A percentile compares a stretch with the other conserved stretches of the same genome.
These are phyloP conservation scores for Periconia sp. DNA, from an alignment of 2,329 filamentous ascomycete species.

Conservation along the genomic window DNA sequence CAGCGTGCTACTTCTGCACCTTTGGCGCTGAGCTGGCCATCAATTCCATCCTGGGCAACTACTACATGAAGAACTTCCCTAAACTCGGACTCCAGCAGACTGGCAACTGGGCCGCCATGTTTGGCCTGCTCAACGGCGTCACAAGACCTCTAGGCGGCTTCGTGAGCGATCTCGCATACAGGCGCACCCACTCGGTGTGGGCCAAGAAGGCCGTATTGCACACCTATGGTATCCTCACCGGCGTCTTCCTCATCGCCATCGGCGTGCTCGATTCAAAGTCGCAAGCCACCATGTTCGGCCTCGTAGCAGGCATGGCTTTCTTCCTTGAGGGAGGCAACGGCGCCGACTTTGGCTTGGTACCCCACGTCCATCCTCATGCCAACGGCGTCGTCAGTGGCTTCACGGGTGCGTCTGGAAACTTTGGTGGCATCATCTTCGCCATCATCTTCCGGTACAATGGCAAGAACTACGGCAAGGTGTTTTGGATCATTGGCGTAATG, in stretches of 20 bases:
- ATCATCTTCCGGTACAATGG: conserved; percentile 76
- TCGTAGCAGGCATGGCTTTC: conserved; percentile 73
- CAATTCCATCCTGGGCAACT: conserved; percentile 60
- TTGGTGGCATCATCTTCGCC: conserved; percentile 81
- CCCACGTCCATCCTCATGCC: conserved; percentile 77
- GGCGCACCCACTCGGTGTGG: conserved; percentile 54
- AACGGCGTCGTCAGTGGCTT: conserved; percentile 77
- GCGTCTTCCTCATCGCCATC: conserved; percentile 61
- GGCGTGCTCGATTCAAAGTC: conserved; percentile 61
- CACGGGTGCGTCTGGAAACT: conserved; percentile 77
- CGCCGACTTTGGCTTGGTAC: conserved; percentile 75
- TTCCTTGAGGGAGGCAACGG: conserved; percentile 85
- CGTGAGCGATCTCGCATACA: conserved; percentile 57
- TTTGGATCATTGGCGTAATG: conserved; percentile 81
- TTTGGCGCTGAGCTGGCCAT: conserved; percentile 62
- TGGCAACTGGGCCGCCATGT: conserved; percentile 68
- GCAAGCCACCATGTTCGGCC: conserved; percentile 68
- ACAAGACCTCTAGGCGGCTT: conserved; percentile 66
- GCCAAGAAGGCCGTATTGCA: conserved; percentile 64
- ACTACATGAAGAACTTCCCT: conserved; percentile 58
- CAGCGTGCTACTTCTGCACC: conserved; percentile 59
- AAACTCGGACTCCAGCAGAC: conserved; percentile 53
- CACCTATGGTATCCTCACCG: conserved; percentile 56
- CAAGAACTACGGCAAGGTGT: conserved; percentile 65
- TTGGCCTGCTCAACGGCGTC: conserved; percentile 70